Evolutionary conservation across 1,139 yeast genomes (phyloP), one percentile per base, ranked within the genome.

Genomic region (Candida sp.): DNA sequence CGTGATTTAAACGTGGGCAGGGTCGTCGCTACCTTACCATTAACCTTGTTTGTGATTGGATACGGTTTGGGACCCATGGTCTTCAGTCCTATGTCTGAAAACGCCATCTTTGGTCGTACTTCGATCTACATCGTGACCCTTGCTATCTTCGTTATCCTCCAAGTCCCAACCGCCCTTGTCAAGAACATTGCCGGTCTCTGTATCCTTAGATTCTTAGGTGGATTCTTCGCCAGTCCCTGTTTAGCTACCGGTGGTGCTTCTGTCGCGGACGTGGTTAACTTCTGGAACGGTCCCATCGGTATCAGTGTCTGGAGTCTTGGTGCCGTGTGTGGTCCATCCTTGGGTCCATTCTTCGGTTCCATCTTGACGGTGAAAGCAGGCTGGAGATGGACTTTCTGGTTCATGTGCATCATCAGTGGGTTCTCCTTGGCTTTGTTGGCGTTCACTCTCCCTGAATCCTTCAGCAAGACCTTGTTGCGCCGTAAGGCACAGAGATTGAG

Each of bases 61-160:
- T 83, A 81, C 57, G 88, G 86, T 28, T 44, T 80, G 32, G 86
- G 86, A 0, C 86, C 86, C 9, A 66, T 81, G 72, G 54, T 82
- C 1, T 76, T 82, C 49, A 73, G 85, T 2, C 88, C 89, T 1
- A 54, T 84, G 52, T 75, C 85, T 4, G 88, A 84, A 60, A 63
- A 66, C 48, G 59, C 69, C 8, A 67, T 68, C 22, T 76, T 84
- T 49, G 91, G 91, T 3, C 72, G 91, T 56, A 81, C 78, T 47
- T 61, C 72, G 32, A 61, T 72, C 42, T 73, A 73, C 54, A 56
- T 70, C 43, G 45, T 58, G 34, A 65, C 74, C 3, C 59, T 70
- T 35, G 63, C 70, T 52, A 23, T 45, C 4, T 72, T 66, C 54
- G 59, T 65, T 54, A 62, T 73, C 32, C 59, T 73, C 44, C 77